Evolutionary conservation across 2,329 filamentous ascomycete species (phyloP).

Genomic region (Cladobotryum mycophilum): DNA sequence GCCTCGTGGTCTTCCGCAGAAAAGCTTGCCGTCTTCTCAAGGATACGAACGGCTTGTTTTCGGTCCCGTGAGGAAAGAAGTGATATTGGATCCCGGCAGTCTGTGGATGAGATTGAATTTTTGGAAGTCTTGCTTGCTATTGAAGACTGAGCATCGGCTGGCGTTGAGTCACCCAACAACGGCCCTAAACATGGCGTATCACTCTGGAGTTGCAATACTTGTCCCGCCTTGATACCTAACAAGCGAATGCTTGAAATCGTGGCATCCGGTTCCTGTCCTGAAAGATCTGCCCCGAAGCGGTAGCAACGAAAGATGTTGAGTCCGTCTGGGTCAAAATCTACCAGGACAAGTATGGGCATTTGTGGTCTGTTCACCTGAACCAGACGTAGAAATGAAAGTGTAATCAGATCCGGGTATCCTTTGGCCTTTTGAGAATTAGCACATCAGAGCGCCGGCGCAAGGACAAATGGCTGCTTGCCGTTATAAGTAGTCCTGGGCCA

Average conservation of each 20-base stretch:
- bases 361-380: slow-evolving; percentile 41
- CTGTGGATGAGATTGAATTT: slow-evolving; percentile 20
- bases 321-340: slow-evolving; percentile 74
- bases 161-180: neutral
- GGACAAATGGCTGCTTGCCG: slow-evolving; percentile 37
- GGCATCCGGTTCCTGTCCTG: slow-evolving; percentile 53
- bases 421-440: slow-evolving; percentile 52
- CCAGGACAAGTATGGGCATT: slow-evolving; percentile 55
- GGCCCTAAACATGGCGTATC: neutral
- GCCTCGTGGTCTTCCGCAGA: slow-evolving; percentile 25
- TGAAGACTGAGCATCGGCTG: slow-evolving; percentile 10
- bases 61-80: slow-evolving; percentile 52
- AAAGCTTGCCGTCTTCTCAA: slow-evolving; percentile 36
- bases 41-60: slow-evolving; percentile 46
- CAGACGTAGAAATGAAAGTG: slow-evolving; percentile 55
- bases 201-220: slow-evolving; percentile 27
- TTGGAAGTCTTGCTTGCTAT: neutral
- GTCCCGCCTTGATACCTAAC: slow-evolving; percentile 53
- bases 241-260: slow-evolving; percentile 50
- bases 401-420: slow-evolving; percentile 73
- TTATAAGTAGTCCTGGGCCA: slow-evolving; percentile 60
- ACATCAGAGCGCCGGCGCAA: no score
- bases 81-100: slow-evolving; percentile 23
- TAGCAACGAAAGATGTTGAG: slow-evolving; percentile 69
- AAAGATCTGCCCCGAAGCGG: slow-evolving; percentile 58